Evolutionary conservation across 2,329 filamentous ascomycete genomes (phyloP), one percentile per base, ranked within the genome.

Genomic region (Claviceps capensis): DNA sequence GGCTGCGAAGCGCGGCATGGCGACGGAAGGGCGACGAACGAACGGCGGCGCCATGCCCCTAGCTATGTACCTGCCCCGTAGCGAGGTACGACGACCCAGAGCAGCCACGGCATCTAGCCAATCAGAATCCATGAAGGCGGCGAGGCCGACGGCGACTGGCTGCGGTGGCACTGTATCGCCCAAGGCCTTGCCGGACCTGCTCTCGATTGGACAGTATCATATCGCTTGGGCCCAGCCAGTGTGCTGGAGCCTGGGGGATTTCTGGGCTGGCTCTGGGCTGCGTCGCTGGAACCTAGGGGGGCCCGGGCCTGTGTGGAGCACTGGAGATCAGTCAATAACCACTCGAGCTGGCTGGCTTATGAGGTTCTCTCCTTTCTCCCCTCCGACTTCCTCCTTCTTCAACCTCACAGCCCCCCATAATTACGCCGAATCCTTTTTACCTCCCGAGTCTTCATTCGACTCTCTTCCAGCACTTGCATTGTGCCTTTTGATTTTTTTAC

Each of bases 361-460:
- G 36, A 57, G 52, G 57, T 54, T 58, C 53, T 59, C 59, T 58
- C 58, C 62, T 64, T 62, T 63, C 60, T 62, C 57, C 61, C 60
- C 58, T 64, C 61, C 61, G 63, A 61, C 62, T 57, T 59, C 62
- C 62, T 61, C 59, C 59, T 62, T 62, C 62, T 67, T 60, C 59
- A 60, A 59, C 58, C 55, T 58, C 59, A 56, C 49, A 52, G 54
- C 58, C 53, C 53, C 55, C 56, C 56, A 49, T 48, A 23, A 46
- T 46, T 53, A 53, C 54, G 48, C 48, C 57, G 56, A 53, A 55
- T 53, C 48, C 51, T 49, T 49, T 54, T 47, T 53, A 47, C 26
- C 49, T 30, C 51, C 53, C 52, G 54, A 55, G 51, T 54, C 50
- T 52, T 54, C 59, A 58, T 51, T 58, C 52, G 49, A 51, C 55